Evolutionary conservation across 2,329 filamentous ascomycete species (phyloP), one percentile per base, ranked within the genome.

Genomic region (Lachnellula cervina): DNA sequence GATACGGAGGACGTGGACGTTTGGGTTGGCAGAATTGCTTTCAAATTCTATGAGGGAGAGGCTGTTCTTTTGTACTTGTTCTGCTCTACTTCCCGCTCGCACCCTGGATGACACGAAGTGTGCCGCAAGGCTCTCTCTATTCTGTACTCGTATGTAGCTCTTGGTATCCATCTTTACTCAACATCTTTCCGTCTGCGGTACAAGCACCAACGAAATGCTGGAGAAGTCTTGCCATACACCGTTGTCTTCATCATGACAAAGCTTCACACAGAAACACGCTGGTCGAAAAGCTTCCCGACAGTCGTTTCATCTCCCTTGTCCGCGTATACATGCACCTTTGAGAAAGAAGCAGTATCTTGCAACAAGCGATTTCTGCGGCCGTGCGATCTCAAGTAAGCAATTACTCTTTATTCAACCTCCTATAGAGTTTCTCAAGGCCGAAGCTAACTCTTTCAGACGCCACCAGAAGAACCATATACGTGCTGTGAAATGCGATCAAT

Each of bases 401-500:
- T n/a, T 1, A n/a, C 35, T 5, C 35, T 37, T 21, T 23, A 23
- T 23, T 23, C 5, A 23, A 23, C 4, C 3, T n/a, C 11, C 5
- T 11, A 38, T 13, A 5, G 16, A 38, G 16, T 38, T 2, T 13
- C 11, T 13, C 35, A 11, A 38, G 35, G 35, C 35, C 35, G 2
- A 38, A 38, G 35, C 16, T 38, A 13, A n/a, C 21, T 40, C 4
- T 17, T 40, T n/a, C 21, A 58, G 56, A 11, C 52, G 49, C 4
- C 56, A 58, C 32, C 40, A 49, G 38, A 55, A 51, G 38, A 52
- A 55, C 37, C 57, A 59, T 45, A 54, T 34, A 17, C 42, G 49
- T 1, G 51, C 57, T 6, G 43, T 44, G 5, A 54, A 52, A 40
- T 59, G 57, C 19, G 16, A n/a, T 5, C 44, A 59, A 35, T 59